Evolutionary conservation across 2,329 filamentous ascomycete species (phyloP), one percentile per base, ranked within the genome.

Genomic region (Apiospora marii): DNA sequence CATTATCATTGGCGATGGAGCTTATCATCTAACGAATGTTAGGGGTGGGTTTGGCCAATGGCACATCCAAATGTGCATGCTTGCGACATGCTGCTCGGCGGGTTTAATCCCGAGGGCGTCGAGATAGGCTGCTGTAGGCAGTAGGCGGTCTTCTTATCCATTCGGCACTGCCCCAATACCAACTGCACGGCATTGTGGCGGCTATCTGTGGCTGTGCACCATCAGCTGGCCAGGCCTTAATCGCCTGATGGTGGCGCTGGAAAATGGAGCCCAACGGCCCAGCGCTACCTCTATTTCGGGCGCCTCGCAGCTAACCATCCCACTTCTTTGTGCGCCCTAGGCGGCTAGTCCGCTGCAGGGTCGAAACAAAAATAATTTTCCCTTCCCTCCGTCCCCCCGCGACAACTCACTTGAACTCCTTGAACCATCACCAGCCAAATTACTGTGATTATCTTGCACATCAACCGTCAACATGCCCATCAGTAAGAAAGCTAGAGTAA

Each of bases 401-500:
- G 61, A n/a, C 61, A 30, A n/a, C 46, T 49, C 46, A 3, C n/a
- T 49, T 8, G 19, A 49, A 22, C 44, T 64, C 58, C 58, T 41
- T 64, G 22, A 14, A 37, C 58, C 4, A 34, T 7, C 37, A 41
- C 30, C 30, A 22, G 30, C 8, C 19, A 67, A 43, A 44, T 67
- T 22, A 24, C 34, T 41, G 24, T 22, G 14, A 41, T 0, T 24
- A 12, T 13, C 7, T 41, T 41, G 10, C 24, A 10, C 37, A 67
- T 27, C 41, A 22, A 53, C 30, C 48, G 30, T 41, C 49, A 72
- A 34, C 72, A 73, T 73, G 72, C 72, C 72, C 30, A 73, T 73
- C 68, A 71, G 69, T 68, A 73, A 73, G 72, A 73, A 73, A 68
- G 72, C 72, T 48, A 73, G 72, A 73, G 72, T 73, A 46, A 48